These are phyloP conservation scores for Eleusine indica DNA, from an alignment of 176 grass and related monocot genomes.

Conservation along the genomic window DNA sequence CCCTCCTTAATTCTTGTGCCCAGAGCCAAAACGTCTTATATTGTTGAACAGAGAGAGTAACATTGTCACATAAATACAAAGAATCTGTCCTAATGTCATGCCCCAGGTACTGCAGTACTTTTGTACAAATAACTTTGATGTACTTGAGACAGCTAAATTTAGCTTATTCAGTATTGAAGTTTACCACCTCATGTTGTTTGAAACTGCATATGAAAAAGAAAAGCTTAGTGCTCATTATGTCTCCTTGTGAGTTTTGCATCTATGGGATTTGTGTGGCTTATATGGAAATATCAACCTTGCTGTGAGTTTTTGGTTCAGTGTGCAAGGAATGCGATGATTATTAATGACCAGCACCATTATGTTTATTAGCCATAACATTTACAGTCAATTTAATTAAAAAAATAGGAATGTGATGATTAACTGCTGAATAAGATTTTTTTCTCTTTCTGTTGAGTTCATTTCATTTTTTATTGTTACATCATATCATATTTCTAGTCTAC, in stretches of 20 bases:
- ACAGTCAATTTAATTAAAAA: not conserved
- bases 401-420: not conserved
- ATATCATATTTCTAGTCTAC: not conserved
- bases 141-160: constrained; percentile 6
- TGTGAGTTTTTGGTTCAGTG: not conserved
- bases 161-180: constrained; percentile 5
- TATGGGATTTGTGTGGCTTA: not conserved
- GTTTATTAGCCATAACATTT: not conserved
- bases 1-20: no score
- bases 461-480: not conserved
- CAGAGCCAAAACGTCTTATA: no score
- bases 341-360: not conserved
- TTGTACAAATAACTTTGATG: constrained; percentile 8
- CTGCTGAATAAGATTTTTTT: not conserved
- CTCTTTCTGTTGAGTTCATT: not conserved
- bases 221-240: not conserved
- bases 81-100: not conserved
- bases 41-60: not conserved
- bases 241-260: constrained; percentile 6
- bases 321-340: not conserved
- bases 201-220: not conserved
- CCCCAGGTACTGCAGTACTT: not conserved
- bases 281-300: not conserved
- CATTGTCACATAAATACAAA: not conserved
- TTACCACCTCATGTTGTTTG: not conserved